Percentiles rank a stretch among this genome's conserved stretches.
These are phyloP conservation scores for Rhizopus microsporus DNA, from an alignment of 371 early-diverging fungal genomes.

Conservation along the genomic window DNA sequence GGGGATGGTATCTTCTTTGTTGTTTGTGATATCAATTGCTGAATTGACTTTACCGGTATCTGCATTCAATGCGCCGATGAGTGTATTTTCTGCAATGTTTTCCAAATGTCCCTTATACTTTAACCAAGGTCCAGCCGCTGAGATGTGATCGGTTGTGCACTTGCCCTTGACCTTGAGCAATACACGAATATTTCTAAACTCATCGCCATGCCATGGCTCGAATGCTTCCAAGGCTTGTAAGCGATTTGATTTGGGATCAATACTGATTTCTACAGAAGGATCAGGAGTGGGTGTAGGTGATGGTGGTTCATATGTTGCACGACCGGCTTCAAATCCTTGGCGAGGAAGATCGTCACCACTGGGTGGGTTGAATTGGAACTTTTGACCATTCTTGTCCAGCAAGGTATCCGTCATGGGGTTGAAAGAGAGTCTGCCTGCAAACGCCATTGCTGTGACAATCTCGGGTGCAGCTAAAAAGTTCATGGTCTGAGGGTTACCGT, in stretches of 20 bases:
- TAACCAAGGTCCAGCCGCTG: conserved; percentile 95
- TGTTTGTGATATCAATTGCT: conserved; percentile 72
- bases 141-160: conserved; percentile 98
- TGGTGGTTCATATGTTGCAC: conserved; percentile 60
- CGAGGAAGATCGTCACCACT: conserved; percentile 84
- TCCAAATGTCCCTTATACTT: conserved; percentile 97
- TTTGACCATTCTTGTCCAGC: conserved; percentile 66
- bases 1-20: conserved; percentile 79
- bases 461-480: conserved; percentile 95
- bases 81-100: conserved; percentile 95
- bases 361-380: conserved; percentile 84
- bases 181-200: conserved; percentile 74
- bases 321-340: conserved; percentile 84
- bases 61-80: conserved; percentile 95
- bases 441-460: conserved; percentile 92
- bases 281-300: conserved; percentile 64
- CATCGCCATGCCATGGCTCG: conserved; percentile 76
- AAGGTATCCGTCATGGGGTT: conserved; percentile 90
- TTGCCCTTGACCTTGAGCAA: conserved; percentile 95
- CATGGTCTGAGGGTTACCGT: conserved; percentile 92
- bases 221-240: conserved; percentile 89
- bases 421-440: conserved; percentile 86
- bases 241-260: conserved; percentile 76
- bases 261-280: conserved; percentile 58
- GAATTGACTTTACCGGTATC: conserved; percentile 87